phyloP scores from a whole-genome alignment of 1,139 yeast species.

The Pichia sp. region DNA sequence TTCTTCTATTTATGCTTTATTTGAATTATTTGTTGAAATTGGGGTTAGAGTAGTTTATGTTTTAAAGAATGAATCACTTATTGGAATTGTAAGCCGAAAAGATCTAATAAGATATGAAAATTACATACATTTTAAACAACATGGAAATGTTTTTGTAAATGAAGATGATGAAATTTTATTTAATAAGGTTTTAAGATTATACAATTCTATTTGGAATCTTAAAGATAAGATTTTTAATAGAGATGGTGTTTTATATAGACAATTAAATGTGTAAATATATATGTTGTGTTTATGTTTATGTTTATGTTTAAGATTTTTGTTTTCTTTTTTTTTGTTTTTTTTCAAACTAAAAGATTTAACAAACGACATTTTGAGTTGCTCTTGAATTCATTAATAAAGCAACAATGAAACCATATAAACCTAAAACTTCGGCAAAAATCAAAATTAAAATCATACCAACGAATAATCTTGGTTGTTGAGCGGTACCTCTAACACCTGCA shows the following conservation, averaged over 20 bases:
- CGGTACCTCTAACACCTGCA: slow-evolving; percentile 95
- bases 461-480: slow-evolving; percentile 94
- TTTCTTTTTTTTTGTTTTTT: too few relatives aligned
- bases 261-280: not conserved
- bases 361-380: slow-evolving; percentile 85
- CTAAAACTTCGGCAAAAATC: slow-evolving; percentile 98
- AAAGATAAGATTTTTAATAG: too few relatives aligned
- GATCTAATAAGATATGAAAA: slow-evolving; percentile 55
- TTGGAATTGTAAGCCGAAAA: slow-evolving; percentile 62
- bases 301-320: too few relatives aligned
- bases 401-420: slow-evolving; percentile 94
- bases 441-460: slow-evolving; percentile 96
- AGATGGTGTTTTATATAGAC: too few relatives aligned
- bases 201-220: not conserved
- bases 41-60: slow-evolving; percentile 78
- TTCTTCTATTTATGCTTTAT: slow-evolving; percentile 55
- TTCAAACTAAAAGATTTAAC: slow-evolving; percentile 38
- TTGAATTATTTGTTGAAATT: slow-evolving; percentile 66
- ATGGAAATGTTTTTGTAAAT: slow-evolving; percentile 25
- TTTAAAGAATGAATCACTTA: slow-evolving; percentile 47
- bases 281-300: not conserved
- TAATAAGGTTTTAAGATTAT: slow-evolving; percentile 14
- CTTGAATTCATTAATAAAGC: slow-evolving; percentile 95
- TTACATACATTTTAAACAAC: slow-evolving; percentile 23
- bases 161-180: slow-evolving; percentile 20